phyloP scores from a whole-genome alignment of 192 early-diverging fungal species.

The Phycomyces blakesleeanus region DNA sequence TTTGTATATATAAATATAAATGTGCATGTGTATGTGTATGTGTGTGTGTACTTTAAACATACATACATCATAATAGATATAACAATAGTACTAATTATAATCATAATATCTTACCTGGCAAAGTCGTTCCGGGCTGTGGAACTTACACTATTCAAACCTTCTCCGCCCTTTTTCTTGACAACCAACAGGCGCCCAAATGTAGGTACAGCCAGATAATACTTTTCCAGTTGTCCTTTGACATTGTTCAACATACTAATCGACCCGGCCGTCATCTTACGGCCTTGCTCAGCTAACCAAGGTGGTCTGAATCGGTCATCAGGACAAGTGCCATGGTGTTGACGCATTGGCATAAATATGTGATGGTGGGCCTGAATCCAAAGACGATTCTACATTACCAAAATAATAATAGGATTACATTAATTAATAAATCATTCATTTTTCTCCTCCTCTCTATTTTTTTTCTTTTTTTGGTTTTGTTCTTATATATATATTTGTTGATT shows the following conservation, averaged over 20 bases:
- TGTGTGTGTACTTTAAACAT: no score
- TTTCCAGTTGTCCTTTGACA: constrained; percentile 62
- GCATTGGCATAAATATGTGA: constrained; percentile 81
- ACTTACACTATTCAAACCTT: constrained; percentile 5
- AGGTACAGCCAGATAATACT: constrained; percentile 57
- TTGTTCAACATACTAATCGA: constrained; percentile 47
- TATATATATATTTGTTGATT: no score
- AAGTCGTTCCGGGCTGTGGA: constrained; percentile 39
- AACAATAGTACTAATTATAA: no score
- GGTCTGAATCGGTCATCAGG: constrained; percentile 25
- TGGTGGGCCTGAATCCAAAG: constrained; percentile 97
- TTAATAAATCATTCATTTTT: no score
- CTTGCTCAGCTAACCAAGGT: constrained; percentile 38
- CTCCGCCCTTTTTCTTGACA: constrained; percentile 24
- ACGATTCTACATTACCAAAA: constrained; percentile 44
- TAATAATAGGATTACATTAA: neutral
- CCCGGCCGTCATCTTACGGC: constrained; percentile 43
- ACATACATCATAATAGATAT: no score
- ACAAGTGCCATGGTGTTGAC: constrained; percentile 26
- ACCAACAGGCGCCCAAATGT: constrained; percentile 33
- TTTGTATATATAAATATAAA: neutral
- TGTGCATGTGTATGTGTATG: no score
- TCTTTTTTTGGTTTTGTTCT: no score
- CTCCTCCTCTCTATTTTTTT: no score
- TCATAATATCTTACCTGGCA: constrained; percentile 13